Evolutionary conservation across 345 rosid genomes (phyloP).

Genomic region (Ailanthus altissimus): DNA sequence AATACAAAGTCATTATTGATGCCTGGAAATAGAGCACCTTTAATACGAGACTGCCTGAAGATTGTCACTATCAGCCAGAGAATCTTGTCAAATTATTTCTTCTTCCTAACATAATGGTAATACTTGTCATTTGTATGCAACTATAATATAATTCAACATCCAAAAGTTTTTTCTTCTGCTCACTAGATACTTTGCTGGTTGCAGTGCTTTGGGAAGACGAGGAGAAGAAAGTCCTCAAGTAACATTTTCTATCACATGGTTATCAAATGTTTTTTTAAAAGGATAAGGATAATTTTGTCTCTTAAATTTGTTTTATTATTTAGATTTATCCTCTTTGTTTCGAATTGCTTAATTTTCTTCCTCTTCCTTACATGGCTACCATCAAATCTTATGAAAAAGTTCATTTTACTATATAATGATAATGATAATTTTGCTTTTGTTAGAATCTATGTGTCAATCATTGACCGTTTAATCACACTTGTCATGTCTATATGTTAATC

Average conservation of each 20-base stretch:
- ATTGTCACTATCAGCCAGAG: conserved; percentile 97
- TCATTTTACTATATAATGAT: too few relatives aligned
- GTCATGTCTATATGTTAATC: too few relatives aligned
- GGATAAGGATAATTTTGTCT: too few relatives aligned
- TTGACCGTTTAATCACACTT: too few relatives aligned
- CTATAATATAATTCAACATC: neutral
- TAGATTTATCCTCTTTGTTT: too few relatives aligned
- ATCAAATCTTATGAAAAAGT: too few relatives aligned
- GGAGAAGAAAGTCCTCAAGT: conserved; percentile 64
- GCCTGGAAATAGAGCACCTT: conserved; percentile 65
- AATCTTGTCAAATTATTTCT: conserved; percentile 83
- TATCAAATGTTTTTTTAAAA: neutral
- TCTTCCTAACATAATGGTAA: conserved; percentile 80
- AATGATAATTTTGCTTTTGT: too few relatives aligned
- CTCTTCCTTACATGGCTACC: too few relatives aligned
- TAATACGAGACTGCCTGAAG: conserved; percentile 83
- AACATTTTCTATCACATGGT: conserved; percentile 15
- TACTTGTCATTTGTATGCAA: conserved; percentile 12
- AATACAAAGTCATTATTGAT: conserved; percentile 71
- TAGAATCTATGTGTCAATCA: too few relatives aligned
- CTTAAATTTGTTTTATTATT: too few relatives aligned
- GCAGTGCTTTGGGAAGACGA: conserved; percentile 79
- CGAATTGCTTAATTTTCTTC: too few relatives aligned
- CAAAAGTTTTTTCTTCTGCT: conserved; percentile 15
- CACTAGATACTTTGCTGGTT: conserved; percentile 35